Base-by-base conservation (phyloP, 1,284 basidiomycete genomes). In the Ustilago loliicola region DNA sequence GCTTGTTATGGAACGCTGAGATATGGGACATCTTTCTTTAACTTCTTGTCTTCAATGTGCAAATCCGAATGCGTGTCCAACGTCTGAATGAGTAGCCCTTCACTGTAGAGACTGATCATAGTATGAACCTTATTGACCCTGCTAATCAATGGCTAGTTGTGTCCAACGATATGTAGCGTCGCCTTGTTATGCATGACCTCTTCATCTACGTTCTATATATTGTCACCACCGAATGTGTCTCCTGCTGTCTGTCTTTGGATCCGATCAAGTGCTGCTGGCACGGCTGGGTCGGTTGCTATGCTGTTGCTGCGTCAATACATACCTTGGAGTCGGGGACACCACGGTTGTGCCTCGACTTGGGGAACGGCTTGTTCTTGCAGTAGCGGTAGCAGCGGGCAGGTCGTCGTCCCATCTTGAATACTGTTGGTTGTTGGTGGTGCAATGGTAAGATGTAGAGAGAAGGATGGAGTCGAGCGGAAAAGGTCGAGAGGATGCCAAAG, bases 341-440 rank as follows among this genome's bases (percentile, higher is more conserved):
- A 90, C 96, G 94, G 90, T 97, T 97, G 91, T 96, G 97, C 87
- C 95, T 80, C 67, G 83, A 85, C 82, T 86, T 86, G 77, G 85
- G 85, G 76, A 77, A 82, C 64, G 80, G 82, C 78, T 85, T 85
- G 83, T 85, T 85, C 84, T 85, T 85, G 81, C 84, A 85, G 84
- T 85, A 84, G 19, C 84, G 77, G 79, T 85, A 85, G 80, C 84
- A 85, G 66, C 84, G 82, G 61, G 83, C 83, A 63, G 73, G 73
- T 67, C 81, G 67, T 64, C 80, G 74, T 75, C 79, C 81, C 81
- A 83, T 83, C 67, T 81, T 81, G 73, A 79, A 77, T 61, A 79
- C 71, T 73, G 48, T 65, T 64, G 3, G 23, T 9, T n/a, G 23
- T 21, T 50, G 45, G 45, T 48, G 45, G 23, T 21, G 45, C 21